A percentile compares a stretch with the other conserved stretches of the same genome.
These are phyloP conservation scores for Scheffersomyces parashehatae DNA, from an alignment of 1,139 yeast species.

Conservation along the genomic window DNA sequence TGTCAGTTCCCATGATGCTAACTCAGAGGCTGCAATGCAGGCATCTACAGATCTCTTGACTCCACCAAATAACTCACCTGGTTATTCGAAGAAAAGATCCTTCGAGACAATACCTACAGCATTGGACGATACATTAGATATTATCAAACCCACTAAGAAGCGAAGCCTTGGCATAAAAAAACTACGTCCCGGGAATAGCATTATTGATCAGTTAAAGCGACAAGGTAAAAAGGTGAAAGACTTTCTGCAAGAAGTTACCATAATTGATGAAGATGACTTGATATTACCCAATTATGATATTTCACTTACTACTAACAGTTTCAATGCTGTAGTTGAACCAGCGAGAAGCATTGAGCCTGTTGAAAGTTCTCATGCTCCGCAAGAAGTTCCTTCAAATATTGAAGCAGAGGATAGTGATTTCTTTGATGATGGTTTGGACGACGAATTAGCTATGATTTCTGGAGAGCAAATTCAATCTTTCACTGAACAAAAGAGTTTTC, in stretches of 20 bases:
- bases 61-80: too few relatives aligned
- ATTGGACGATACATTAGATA: too few relatives aligned
- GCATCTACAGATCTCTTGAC: too few relatives aligned
- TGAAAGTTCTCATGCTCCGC: too few relatives aligned
- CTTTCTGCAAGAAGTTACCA: background rate
- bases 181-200: too few relatives aligned
- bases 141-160: constrained; percentile 1
- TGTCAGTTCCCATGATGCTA: too few relatives aligned
- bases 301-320: background rate
- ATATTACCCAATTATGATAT: constrained; percentile 6
- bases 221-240: too few relatives aligned
- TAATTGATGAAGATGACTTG: constrained; percentile 1
- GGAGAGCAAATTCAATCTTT: constrained; percentile 1
- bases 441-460: constrained; percentile 17
- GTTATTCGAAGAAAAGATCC: too few relatives aligned
- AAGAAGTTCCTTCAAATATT: background rate
- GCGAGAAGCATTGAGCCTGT: background rate
- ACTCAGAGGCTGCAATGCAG: too few relatives aligned
- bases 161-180: background rate
- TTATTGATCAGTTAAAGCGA: too few relatives aligned
- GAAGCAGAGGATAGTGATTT: constrained; percentile 19
- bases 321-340: background rate
- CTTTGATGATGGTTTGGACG: constrained; percentile 32
- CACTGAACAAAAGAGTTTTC: too few relatives aligned
- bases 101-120: too few relatives aligned